Base-by-base conservation (phyloP, 495 filamentous ascomycete genomes). In the Aspergillus biplanus region DNA sequence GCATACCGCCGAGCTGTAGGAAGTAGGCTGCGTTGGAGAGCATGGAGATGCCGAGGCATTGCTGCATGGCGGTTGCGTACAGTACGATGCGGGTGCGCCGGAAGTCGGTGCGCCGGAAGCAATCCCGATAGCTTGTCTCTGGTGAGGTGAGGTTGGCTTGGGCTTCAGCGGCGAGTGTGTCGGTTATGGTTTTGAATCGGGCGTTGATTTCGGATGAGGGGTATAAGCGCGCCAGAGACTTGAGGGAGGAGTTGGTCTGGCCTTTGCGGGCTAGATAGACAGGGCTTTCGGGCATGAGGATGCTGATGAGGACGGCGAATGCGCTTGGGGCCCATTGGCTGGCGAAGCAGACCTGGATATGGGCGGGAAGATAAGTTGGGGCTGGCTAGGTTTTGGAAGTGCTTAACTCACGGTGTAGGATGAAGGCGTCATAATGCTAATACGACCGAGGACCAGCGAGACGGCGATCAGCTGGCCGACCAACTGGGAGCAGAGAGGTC, bases 71-170 rank as follows among this genome's bases (percentile, higher is more conserved):
- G 37, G 59, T 64, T 53, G 63, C 66, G 32, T 65, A 64, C 21
- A 73, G 53, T 4, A 69, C 65, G 39, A 75, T 71, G n/a, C 72
- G 59, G 6, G 72, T 75, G 39, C 72, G 72, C 11, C 72, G 72
- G 61, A 65, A 67, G 60, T 75, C 70, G 5, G 61, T 62, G 32
- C 69, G 63, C 6, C 61, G 61, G 62, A 75, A 75, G 50, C 67
- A 70, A 8, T 75, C 72, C 4, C 63, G 16, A 48, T 67, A 72
- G 27, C 42, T 58, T 21, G 61, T 33, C 2, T 46, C 54, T 11
- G 56, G n/a, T 27, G 65, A 47, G 0, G n/a, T 50, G 31, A 18
- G 34, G 13, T 21, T 27, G 27, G 57, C 48, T 15, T 37, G 58
- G 15, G 18, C 12, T 18, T 62, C 59, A 7, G 33, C 52, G 6